Evolutionary conservation across 2,329 filamentous ascomycete genomes (phyloP), one percentile per base, ranked within the genome.

Genomic region (Penicillium sp.): DNA sequence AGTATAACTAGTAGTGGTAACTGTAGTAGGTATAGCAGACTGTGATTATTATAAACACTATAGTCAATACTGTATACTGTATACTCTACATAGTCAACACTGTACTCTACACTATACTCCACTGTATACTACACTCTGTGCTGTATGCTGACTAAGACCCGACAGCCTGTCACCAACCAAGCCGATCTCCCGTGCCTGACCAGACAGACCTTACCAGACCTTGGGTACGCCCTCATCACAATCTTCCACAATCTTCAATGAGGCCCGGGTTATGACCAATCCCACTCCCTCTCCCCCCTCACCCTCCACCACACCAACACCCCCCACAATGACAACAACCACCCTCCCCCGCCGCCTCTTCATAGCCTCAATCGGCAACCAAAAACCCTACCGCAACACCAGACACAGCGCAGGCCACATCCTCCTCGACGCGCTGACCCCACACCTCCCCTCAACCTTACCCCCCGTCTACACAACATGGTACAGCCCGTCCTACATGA

Each of bases 351-450:
- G 69, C 39, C 66, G 67, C 34, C 85, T 96, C 64, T 84, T 97
- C 52, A 81, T 97, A 66, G 84, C 92, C 77, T 94, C 91, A 58
- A 83, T 99, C 59, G 94, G 94, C 63, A 97, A 97, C 66, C 91
- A 90, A 6, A 79, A 83, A 6, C 71, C 75, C 19, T 92, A 93
- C 73, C 83, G 84, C 61, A 82, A 88, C 59, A 95, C 90, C 18
- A 86, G 93, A 7, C 94, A 97, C 76, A 92, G 87, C 21, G 91
- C 92, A 13, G 94, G 92, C 10, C 93, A 97, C 77, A 83, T 86
- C 52, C 83, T 91, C 42, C 83, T 96, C 61, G 78, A 83, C 50
- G 59, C 78, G 84, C 59, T 45, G 83, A 78, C 3, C 60, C 75
- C 47, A 65, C 63, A 58, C 75, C 68, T 49, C 36, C 50, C 84